phyloP scores from a whole-genome alignment of 495 filamentous ascomycete species.

The Baudoinia panamericana region DNA sequence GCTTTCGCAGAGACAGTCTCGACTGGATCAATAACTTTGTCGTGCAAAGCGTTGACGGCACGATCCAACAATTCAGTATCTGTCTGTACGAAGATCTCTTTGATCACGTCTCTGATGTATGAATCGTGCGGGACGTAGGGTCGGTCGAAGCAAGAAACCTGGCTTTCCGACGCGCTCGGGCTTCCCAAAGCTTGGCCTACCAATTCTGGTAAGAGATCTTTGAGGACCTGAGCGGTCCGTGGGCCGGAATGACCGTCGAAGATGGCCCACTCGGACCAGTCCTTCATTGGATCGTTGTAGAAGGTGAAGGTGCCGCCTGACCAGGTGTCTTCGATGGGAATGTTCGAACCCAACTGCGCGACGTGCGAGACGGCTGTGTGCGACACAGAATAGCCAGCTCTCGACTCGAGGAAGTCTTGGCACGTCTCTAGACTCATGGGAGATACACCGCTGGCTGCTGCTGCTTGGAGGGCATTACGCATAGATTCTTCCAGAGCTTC shows the following conservation, averaged over 20 bases:
- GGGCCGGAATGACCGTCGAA: conserved; percentile 17
- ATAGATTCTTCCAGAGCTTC: conserved; percentile 4
- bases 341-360: conserved; percentile 9
- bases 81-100: conserved; percentile 35
- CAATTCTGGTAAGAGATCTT: not conserved
- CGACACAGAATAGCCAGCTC: conserved; percentile 5
- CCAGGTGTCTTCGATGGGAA: conserved; percentile 14
- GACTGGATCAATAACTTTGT: conserved; percentile 1
- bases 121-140: conserved; percentile 12
- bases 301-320: not conserved
- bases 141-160: conserved; percentile 8
- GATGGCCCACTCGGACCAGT: conserved; percentile 13
- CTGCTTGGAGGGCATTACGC: not conserved
- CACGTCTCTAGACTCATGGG: conserved; percentile 4
- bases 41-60: conserved; percentile 38
- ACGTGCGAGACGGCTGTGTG: conserved; percentile 3
- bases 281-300: conserved; percentile 1
- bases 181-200: not conserved
- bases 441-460: not conserved
- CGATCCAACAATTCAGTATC: conserved; percentile 36
- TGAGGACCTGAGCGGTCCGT: conserved; percentile 6
- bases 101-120: conserved; percentile 28
- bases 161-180: too few relatives aligned
- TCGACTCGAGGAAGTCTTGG: conserved; percentile 3
- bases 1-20: conserved; percentile 1